These are phyloP conservation scores for Talaromyces marneffei DNA, from an alignment of 2,329 filamentous ascomycete species.

Conservation along the genomic window DNA sequence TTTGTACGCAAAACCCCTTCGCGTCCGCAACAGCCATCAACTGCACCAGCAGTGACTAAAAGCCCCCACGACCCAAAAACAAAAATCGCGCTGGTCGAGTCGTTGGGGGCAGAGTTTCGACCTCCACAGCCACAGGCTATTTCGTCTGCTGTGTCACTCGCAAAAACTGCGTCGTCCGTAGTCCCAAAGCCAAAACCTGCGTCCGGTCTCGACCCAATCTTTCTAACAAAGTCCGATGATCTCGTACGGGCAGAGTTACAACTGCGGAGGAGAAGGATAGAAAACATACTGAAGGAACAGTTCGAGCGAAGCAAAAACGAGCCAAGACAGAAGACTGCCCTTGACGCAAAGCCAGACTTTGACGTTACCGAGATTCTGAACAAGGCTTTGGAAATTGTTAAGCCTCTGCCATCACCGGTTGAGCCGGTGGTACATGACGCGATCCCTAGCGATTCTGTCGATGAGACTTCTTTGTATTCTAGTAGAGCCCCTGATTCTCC, in stretches of 20 bases:
- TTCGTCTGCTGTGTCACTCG: conserved; percentile 18
- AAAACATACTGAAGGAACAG: conserved; percentile 71
- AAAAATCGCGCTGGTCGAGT: conserved; percentile 5
- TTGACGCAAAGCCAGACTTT: conserved; percentile 57
- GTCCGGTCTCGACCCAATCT: conserved; percentile 71
- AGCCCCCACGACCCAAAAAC: conserved; percentile 18
- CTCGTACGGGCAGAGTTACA: conserved; percentile 75
- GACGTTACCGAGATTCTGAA: conserved; percentile 67
- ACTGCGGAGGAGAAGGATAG: conserved; percentile 73
- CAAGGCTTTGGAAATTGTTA: conserved; percentile 65
- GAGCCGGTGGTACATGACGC: conserved; percentile 50
- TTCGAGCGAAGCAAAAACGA: conserved; percentile 57
- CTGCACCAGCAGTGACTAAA: conserved; percentile 21
- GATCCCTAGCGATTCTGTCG: conserved; percentile 73
- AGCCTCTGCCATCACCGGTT: conserved; percentile 57
- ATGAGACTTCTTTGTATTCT: conserved; percentile 94
- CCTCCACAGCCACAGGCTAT: conserved; percentile 7
- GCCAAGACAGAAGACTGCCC: conserved; percentile 45
- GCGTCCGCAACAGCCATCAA: conserved; percentile 30
- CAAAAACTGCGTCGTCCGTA: conserved; percentile 28
- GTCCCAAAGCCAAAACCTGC: conserved; percentile 47
- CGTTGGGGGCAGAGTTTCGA: conserved; percentile 18
- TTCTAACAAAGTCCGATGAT: conserved; percentile 80
- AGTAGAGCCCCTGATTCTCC: conserved; percentile 78
- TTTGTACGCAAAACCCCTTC: conserved; percentile 40